Evolutionary conservation across 2,329 filamentous ascomycete genomes (phyloP).

Genomic region (Ramularia collo-cygni): DNA sequence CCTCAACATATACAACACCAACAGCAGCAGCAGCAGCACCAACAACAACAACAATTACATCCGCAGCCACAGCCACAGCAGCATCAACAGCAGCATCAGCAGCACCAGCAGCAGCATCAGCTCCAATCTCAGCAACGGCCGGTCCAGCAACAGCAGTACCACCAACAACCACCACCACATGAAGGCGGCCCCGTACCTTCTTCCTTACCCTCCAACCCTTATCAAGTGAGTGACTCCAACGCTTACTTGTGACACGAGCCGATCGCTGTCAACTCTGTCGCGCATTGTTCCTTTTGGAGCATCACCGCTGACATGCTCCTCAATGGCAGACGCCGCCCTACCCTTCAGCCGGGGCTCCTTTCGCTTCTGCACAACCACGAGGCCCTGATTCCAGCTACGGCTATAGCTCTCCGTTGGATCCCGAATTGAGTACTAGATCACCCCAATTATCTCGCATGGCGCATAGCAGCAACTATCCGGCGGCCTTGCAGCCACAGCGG

Average conservation of each 20-base stretch:
- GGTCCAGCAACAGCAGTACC: constrained; percentile 17
- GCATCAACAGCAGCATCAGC: constrained; percentile 11
- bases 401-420: constrained; percentile 58
- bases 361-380: constrained; percentile 9
- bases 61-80: constrained; percentile 14
- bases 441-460: constrained; percentile 17
- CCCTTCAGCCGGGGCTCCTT: constrained; percentile 12
- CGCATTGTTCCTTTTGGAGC: too few relatives aligned
- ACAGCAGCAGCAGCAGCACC: constrained; percentile 36
- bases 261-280: not conserved
- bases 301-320: too few relatives aligned
- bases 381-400: constrained; percentile 31
- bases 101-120: constrained; percentile 7
- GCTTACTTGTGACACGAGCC: too few relatives aligned
- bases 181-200: not conserved
- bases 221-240: constrained; percentile 7
- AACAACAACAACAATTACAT: constrained; percentile 6
- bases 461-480: constrained; percentile 17
- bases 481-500: constrained; percentile 22
- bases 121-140: constrained; percentile 5
- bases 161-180: constrained; percentile 4
- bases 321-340: constrained; percentile 7
- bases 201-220: constrained; percentile 13
- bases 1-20: constrained; percentile 16
- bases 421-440: constrained; percentile 48